Base-by-base conservation (phyloP, 129 eudicot species). In the Flaveria trinervia region DNA sequence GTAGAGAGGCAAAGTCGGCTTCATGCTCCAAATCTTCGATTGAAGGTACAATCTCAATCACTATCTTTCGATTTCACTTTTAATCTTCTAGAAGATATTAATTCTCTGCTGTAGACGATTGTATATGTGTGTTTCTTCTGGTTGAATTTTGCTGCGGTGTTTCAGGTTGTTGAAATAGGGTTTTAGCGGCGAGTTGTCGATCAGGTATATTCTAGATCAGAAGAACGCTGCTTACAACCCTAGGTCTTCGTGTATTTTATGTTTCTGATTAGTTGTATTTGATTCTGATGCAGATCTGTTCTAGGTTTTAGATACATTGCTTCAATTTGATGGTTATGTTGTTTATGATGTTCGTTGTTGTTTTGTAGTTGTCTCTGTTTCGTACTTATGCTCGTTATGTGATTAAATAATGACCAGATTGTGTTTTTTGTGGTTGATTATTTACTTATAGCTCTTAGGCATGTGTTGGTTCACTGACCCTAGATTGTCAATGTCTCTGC, bases 181-280 rank as follows among this genome's bases (percentile, higher is more conserved):
- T 78, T 82, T 77, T 78, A 65, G 55, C 66, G 68, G 57, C 70
- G 50, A 23, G 26, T 80, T 43, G 22, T 54, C 51, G 72, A 75
- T 73, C 78, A 82, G 87, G 85, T 86, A 80, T 59, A 14, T 62
- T 51, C 81, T 70, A 86, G 92, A 91, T 88, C 90, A 77, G 80
- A 72, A 68, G 69, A 59, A 25, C 84, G 82, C 81, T 80, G 57
- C 43, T 13, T 72, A 22, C n/a, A 48, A 65, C 49, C 39, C 65
- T 48, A 77, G 18, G 11, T 66, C 5, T 13, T 77, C n/a, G 5
- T 20, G 25, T 65, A 65, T 30, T 30, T 36, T 76, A 2, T 65
- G 5, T 30, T 18, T 65, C 18, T 51, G 66, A 39, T 77, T 41
- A 49, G 41, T 76, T 52, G 13, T 22, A 51, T 71, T 0, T 75